phyloP scores from a whole-genome alignment of 2,329 filamentous ascomycete species.

The Fusarium sp. region DNA sequence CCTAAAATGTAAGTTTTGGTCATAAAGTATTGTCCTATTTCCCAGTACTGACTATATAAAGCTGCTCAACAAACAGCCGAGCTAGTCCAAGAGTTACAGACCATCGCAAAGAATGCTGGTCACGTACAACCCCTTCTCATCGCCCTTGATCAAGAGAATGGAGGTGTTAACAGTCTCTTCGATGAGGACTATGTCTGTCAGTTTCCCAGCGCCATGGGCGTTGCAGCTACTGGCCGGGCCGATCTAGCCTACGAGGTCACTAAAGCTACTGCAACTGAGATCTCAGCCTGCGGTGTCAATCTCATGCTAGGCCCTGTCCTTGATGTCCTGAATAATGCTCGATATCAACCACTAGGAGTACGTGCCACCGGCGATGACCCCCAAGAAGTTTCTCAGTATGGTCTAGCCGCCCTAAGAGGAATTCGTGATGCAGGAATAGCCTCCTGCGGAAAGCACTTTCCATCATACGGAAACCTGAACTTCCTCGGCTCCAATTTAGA shows the following conservation, averaged over 20 bases:
- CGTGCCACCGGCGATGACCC: constrained; percentile 92
- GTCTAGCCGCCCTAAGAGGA: constrained; percentile 89
- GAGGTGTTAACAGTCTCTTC: constrained; percentile 95
- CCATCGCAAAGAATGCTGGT: constrained; percentile 88
- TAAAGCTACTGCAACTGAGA: constrained; percentile 91
- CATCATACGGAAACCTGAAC: constrained; percentile 94
- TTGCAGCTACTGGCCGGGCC: constrained; percentile 89
- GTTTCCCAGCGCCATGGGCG: constrained; percentile 96
- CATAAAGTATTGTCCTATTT: constrained; percentile 9
- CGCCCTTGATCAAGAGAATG: constrained; percentile 96
- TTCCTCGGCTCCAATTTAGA: constrained; percentile 92
- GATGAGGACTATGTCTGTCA: constrained; percentile 96
- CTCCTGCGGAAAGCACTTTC: constrained; percentile 95
- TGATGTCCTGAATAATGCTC: constrained; percentile 92
- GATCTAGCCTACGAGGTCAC: constrained; percentile 90
- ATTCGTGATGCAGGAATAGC: constrained; percentile 91
- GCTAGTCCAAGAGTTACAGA: constrained; percentile 91
- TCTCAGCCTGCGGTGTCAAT: constrained; percentile 94
- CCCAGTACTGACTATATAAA: constrained; percentile 57
- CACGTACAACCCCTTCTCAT: constrained; percentile 91
- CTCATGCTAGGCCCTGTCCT: constrained; percentile 94
- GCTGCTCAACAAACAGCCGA: constrained; percentile 90
- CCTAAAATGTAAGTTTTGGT: constrained; percentile 74
- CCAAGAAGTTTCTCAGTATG: constrained; percentile 93
- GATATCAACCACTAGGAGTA: constrained; percentile 90